A percentile compares a stretch with the other conserved stretches of the same genome.
phyloP scores from a whole-genome alignment of 2,329 filamentous ascomycete genomes.

The Kalaharituber pfeilii region DNA sequence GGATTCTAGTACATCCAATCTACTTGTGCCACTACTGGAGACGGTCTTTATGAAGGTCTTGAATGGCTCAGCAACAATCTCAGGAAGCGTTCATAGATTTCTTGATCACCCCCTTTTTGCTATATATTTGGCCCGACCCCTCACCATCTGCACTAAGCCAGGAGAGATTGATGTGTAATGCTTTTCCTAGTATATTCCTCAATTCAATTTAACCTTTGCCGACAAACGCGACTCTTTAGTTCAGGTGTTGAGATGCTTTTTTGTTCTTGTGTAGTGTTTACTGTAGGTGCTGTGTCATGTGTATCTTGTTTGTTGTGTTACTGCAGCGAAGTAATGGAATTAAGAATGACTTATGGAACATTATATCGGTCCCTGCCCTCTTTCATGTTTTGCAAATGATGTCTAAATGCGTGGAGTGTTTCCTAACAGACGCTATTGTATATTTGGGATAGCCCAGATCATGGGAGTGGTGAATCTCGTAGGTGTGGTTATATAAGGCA shows the following conservation, averaged over 20 bases:
- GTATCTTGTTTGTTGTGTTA: conserved; percentile 26
- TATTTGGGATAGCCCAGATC: no score
- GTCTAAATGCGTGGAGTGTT: no score
- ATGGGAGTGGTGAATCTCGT: no score
- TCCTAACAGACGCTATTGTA: no score
- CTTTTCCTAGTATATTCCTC: neutral
- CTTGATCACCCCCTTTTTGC: neutral
- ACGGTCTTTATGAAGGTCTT: conserved; percentile 98
- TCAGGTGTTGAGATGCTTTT: conserved; percentile 25
- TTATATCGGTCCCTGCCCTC: no score
- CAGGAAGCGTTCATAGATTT: conserved; percentile 38
- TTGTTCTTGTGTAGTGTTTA: conserved; percentile 24
- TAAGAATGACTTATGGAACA: conserved; percentile 24
- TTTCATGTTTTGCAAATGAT: no score
- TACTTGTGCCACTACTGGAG: conserved; percentile 94
- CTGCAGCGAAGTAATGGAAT: conserved; percentile 19
- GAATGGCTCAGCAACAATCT: conserved; percentile 78
- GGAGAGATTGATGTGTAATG: neutral
- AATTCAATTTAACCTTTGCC: neutral
- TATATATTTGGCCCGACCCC: neutral
- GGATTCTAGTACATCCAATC: conserved; percentile 81
- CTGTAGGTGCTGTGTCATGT: conserved; percentile 25
- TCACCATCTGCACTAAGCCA: neutral
- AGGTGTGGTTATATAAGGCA: no score
- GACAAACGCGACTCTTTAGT: neutral